phyloP scores from a whole-genome alignment of 495 filamentous ascomycete genomes.

The Penicillium steckii region DNA sequence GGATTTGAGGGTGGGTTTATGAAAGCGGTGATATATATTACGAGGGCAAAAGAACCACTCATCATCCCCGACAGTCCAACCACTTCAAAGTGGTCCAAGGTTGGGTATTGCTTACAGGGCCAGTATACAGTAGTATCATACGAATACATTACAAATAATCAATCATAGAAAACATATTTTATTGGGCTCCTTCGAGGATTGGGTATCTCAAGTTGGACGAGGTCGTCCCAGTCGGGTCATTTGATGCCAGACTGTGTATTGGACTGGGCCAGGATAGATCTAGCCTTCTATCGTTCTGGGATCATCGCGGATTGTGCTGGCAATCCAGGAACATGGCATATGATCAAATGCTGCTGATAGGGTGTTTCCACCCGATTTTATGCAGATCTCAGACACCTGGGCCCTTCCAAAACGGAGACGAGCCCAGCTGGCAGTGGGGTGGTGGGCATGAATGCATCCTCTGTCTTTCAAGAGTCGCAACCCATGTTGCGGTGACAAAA shows the following conservation, averaged over 20 bases:
- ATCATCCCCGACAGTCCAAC: too few relatives aligned
- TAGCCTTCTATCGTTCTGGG: background rate
- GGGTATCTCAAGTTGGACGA: constrained; percentile 14
- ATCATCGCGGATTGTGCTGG: background rate
- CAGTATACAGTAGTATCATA: background rate
- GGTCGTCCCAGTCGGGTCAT: background rate
- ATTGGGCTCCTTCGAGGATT: constrained; percentile 8
- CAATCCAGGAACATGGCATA: background rate
- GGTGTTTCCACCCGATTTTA: background rate
- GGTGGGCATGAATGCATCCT: constrained; percentile 2
- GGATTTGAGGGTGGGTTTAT: too few relatives aligned
- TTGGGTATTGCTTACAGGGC: background rate
- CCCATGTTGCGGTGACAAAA: background rate
- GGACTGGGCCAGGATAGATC: background rate
- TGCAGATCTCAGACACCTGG: background rate
- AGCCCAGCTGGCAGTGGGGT: background rate
- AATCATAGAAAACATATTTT: constrained; percentile 1
- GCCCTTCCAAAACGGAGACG: background rate
- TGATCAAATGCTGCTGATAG: background rate
- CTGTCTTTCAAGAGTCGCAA: constrained; percentile 14
- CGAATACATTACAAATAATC: background rate
- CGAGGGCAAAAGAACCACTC: too few relatives aligned
- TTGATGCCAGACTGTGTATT: background rate
- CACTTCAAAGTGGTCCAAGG: background rate
- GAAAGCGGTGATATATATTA: too few relatives aligned